Conservation (phyloP, 805 yeast species). For the Metschnikowia anglica region DNA sequence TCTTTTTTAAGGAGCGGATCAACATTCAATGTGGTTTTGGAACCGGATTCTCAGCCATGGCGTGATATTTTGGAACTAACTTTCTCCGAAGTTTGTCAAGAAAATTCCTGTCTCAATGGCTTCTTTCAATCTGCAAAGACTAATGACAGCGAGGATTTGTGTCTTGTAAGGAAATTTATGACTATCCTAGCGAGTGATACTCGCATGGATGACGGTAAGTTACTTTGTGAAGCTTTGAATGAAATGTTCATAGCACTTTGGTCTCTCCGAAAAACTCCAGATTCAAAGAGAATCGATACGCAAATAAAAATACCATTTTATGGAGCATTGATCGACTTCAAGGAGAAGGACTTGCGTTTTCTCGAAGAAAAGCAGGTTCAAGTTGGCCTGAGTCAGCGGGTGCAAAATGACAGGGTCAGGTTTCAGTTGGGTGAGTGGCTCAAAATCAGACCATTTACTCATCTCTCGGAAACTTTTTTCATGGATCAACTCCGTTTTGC, state of each 20-base stretch:
- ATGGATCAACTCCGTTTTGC: constrained; percentile 16
- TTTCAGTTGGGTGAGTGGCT: constrained; percentile 41
- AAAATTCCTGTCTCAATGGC: constrained; percentile 11
- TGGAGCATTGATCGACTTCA: constrained; percentile 39
- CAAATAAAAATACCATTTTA: constrained; percentile 11
- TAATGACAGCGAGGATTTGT: not conserved
- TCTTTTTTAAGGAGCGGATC: constrained; percentile 16
- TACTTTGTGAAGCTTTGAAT: not conserved
- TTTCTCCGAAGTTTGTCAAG: constrained; percentile 11
- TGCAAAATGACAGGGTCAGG: constrained; percentile 11
- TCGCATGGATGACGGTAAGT: constrained; percentile 4
- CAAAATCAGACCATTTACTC: constrained; percentile 34
- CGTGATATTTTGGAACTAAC: constrained; percentile 8
- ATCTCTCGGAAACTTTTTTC: constrained; percentile 26
- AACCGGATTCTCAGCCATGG: not conserved
- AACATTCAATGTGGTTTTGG: not conserved
- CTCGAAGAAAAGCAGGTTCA: not conserved
- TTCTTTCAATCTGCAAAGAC: constrained; percentile 4
- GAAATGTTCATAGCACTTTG: not conserved
- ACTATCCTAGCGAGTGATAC: constrained; percentile 12
- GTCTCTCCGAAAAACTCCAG: not conserved
- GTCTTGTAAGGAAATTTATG: constrained; percentile 6
- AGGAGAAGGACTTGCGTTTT: constrained; percentile 37
- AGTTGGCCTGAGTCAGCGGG: not conserved
- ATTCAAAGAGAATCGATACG: not conserved